These are phyloP conservation scores for Zygosaccharomyces pseudorouxii DNA, from an alignment of 805 yeast species.

Conservation along the genomic window DNA sequence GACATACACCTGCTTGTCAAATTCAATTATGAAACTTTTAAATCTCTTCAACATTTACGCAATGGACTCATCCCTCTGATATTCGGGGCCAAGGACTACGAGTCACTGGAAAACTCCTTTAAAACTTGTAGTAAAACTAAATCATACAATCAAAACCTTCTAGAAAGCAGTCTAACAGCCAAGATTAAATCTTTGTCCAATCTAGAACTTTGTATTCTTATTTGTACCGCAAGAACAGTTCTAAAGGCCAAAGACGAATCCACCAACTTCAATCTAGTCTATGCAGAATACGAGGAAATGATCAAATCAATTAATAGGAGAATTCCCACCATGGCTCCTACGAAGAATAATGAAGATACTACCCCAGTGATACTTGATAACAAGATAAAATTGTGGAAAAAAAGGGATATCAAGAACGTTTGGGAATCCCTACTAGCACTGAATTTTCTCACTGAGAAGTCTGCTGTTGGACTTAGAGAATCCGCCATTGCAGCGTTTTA, in stretches of 20 bases:
- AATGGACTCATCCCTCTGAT: slow-evolving; percentile 43
- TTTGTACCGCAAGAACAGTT: slow-evolving; percentile 70
- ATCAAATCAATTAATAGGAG: slow-evolving; percentile 42
- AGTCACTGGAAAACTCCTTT: slow-evolving; percentile 25
- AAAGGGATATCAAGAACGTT: slow-evolving; percentile 54
- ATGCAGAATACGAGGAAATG: slow-evolving; percentile 66
- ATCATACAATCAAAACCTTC: slow-evolving; percentile 31
- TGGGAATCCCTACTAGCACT: slow-evolving; percentile 69
- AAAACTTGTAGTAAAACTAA: slow-evolving; percentile 16
- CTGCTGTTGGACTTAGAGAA: slow-evolving; percentile 40
- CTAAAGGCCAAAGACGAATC: slow-evolving; percentile 50
- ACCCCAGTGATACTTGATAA: slow-evolving; percentile 37
- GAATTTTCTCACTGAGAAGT: slow-evolving; percentile 49
- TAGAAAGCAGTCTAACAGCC: slow-evolving; percentile 24
- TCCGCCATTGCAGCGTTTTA: slow-evolving; percentile 39
- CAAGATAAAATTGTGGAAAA: slow-evolving; percentile 52
- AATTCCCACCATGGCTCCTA: slow-evolving; percentile 33
- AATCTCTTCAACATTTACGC: slow-evolving; percentile 51
- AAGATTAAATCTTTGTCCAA: slow-evolving; percentile 50
- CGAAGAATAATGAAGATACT: slow-evolving; percentile 26
- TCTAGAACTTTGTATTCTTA: slow-evolving; percentile 63
- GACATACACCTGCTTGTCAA: slow-evolving; percentile 38
- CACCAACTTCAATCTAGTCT: slow-evolving; percentile 73
- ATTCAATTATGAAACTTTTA: slow-evolving; percentile 52
- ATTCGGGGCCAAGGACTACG: slow-evolving; percentile 27